Conservation (phyloP, 345 rosid species). For the Salix koriyanagi region DNA sequence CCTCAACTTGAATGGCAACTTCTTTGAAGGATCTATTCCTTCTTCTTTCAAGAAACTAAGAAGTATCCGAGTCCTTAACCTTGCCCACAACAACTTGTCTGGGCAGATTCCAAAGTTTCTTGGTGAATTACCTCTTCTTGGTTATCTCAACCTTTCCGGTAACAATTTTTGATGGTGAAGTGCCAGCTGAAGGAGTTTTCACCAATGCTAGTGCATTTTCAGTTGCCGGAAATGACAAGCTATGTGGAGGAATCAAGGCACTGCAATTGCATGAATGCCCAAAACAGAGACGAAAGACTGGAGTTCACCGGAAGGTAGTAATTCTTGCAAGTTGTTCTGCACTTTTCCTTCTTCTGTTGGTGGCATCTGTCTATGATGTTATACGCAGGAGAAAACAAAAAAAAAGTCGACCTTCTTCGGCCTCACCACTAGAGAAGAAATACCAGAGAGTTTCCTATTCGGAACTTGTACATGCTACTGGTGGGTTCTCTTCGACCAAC, state of each 20-base stretch:
- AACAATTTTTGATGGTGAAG: neutral
- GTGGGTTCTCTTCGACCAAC: constrained; percentile 4
- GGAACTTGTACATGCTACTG: constrained; percentile 6
- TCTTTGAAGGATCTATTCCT: neutral
- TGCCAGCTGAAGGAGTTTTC: neutral
- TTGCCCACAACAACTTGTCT: neutral
- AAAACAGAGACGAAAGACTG: neutral
- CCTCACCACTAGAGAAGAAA: too few relatives aligned
- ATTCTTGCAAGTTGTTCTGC: too few relatives aligned
- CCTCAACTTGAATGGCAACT: neutral
- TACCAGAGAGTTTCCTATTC: constrained; percentile 1
- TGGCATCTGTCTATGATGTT: too few relatives aligned
- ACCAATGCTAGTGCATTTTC: too few relatives aligned
- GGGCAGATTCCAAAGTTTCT: neutral
- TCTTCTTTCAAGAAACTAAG: neutral
- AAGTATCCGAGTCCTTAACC: neutral
- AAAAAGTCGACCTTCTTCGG: too few relatives aligned
- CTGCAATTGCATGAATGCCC: neutral
- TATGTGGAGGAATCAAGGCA: neutral
- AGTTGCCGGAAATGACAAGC: neutral
- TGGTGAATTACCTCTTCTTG: neutral
- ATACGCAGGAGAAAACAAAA: too few relatives aligned
- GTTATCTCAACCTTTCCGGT: neutral
- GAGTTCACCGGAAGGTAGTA: too few relatives aligned
- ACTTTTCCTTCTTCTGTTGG: too few relatives aligned